A percentile compares a stretch with the other conserved stretches of the same genome.
phyloP scores from a whole-genome alignment of 306 rosid genomes.

The Lathyrus sativus region DNA sequence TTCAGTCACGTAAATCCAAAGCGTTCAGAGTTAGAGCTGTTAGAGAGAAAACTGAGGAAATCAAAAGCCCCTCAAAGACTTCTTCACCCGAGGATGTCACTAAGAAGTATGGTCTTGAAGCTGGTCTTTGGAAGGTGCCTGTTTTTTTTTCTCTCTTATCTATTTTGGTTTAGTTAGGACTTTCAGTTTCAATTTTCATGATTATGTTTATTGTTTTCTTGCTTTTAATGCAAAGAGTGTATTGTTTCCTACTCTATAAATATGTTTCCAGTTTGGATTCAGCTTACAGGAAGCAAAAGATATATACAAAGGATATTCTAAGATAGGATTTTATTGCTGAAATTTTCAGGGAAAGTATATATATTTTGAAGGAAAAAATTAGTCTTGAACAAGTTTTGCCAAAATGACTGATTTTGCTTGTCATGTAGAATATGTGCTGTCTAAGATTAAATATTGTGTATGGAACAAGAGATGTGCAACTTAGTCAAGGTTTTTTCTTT shows the following conservation, averaged over 20 bases:
- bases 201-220: slow-evolving; percentile 31
- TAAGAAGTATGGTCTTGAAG: slow-evolving; percentile 88
- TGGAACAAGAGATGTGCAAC: slow-evolving; percentile 15
- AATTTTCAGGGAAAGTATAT: slow-evolving; percentile 17
- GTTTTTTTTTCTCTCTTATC: slow-evolving; percentile 24
- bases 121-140: slow-evolving; percentile 92
- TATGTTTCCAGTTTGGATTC: slow-evolving; percentile 9
- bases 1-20: slow-evolving; percentile 38
- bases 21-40: slow-evolving; percentile 67
- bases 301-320: background rate
- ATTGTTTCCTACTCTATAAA: slow-evolving; percentile 11
- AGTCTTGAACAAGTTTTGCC: slow-evolving; percentile 2
- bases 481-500: slow-evolving; percentile 10
- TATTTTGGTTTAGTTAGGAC: slow-evolving; percentile 2
- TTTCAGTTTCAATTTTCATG: slow-evolving; percentile 11
- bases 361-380: slow-evolving; percentile 1
- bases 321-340: slow-evolving; percentile 28
- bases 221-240: slow-evolving; percentile 31
- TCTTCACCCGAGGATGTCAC: slow-evolving; percentile 79
- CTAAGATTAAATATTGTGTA: slow-evolving; percentile 17
- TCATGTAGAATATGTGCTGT: slow-evolving; percentile 18
- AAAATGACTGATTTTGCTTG: slow-evolving; percentile 33
- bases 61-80: slow-evolving; percentile 53
- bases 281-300: slow-evolving; percentile 5
- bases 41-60: slow-evolving; percentile 74